phyloP scores from a whole-genome alignment of 805 yeast genomes.

The Candida stauntonica region DNA sequence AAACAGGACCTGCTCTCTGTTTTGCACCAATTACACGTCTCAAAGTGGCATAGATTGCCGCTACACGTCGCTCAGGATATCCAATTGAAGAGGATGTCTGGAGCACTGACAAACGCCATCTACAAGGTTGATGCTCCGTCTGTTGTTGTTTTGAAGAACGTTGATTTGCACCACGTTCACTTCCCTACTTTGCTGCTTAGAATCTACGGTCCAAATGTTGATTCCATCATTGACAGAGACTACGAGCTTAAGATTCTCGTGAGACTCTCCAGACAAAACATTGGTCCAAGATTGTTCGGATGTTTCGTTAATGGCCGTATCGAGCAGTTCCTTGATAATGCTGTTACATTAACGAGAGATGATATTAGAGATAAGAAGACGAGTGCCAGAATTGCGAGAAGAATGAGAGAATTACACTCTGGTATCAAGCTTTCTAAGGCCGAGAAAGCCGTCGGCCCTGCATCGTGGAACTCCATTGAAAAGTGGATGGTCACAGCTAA shows the following conservation, averaged over 20 bases:
- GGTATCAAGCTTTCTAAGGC: slow-evolving; percentile 61
- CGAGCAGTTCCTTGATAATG: slow-evolving; percentile 87
- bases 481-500: slow-evolving; percentile 61
- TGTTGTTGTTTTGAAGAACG: slow-evolving; percentile 30
- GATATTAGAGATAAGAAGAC: slow-evolving; percentile 74
- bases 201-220: slow-evolving; percentile 86
- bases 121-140: slow-evolving; percentile 65
- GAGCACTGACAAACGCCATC: slow-evolving; percentile 91
- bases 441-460: slow-evolving; percentile 61
- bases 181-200: slow-evolving; percentile 68
- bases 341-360: slow-evolving; percentile 66
- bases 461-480: slow-evolving; percentile 61
- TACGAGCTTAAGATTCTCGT: slow-evolving; percentile 69
- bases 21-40: slow-evolving; percentile 57
- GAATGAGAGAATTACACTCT: slow-evolving; percentile 91
- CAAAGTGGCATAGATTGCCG: slow-evolving; percentile 66
- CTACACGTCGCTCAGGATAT: slow-evolving; percentile 38
- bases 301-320: slow-evolving; percentile 90
- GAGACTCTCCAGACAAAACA: slow-evolving; percentile 68
- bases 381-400: slow-evolving; percentile 81
- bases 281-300: slow-evolving; percentile 88
- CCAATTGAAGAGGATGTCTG: slow-evolving; percentile 65
- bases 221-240: slow-evolving; percentile 79
- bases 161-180: slow-evolving; percentile 31
- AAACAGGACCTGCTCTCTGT: slow-evolving; percentile 72